Percentiles rank a stretch among this genome's conserved stretches.
phyloP scores from a whole-genome alignment of 129 eudicot genomes.

The Saposhnikovia divaricata region DNA sequence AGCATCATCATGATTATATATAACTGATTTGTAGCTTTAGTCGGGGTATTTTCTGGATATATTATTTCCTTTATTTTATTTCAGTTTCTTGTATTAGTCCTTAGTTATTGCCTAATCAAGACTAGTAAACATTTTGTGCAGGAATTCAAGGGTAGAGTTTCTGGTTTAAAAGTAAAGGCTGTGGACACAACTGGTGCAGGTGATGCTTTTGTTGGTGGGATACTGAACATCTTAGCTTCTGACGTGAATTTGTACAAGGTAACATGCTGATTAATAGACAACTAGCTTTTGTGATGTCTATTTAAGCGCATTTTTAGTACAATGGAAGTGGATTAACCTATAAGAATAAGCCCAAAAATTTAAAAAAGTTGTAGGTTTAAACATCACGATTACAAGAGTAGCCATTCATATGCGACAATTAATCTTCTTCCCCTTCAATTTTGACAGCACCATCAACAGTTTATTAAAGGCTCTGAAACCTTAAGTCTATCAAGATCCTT shows the following conservation, averaged over 20 bases:
- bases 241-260: slow-evolving; percentile 58
- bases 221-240: slow-evolving; percentile 53
- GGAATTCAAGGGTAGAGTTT: slow-evolving; percentile 71
- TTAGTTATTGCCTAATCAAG: neutral
- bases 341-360: no score
- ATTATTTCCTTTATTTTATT: neutral
- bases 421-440: no score
- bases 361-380: no score
- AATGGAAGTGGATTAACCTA: no score
- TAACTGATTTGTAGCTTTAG: neutral
- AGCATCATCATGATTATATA: neutral
- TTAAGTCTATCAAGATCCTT: neutral
- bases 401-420: no score
- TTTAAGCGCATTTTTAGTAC: neutral
- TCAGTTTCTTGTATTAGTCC: neutral
- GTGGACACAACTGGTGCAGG: slow-evolving; percentile 89
- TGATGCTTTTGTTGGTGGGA: slow-evolving; percentile 68
- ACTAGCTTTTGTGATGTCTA: neutral
- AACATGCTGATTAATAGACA: neutral
- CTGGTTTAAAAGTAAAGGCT: slow-evolving; percentile 53
- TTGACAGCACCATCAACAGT: no score
- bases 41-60: neutral
- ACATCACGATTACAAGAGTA: no score
- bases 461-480: no score
- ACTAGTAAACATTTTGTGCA: slow-evolving; percentile 16